Percentiles rank a stretch among this genome's conserved stretches.
Conservation (phyloP, 768 basidiomycete species). For the Lactarius evosmus region DNA sequence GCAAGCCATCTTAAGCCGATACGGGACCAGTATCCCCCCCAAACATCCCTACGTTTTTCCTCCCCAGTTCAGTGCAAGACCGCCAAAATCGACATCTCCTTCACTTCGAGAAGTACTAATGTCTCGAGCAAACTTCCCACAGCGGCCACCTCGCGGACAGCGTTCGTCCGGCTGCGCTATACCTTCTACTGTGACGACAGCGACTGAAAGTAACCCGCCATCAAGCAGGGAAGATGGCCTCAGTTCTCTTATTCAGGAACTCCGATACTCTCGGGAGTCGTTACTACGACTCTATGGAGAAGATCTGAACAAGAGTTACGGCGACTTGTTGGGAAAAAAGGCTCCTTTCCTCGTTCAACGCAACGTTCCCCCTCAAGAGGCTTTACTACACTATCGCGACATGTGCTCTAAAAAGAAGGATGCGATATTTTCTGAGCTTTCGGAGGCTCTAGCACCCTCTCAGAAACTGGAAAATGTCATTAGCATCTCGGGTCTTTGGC, state of each 20-base stretch:
- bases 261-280: background rate
- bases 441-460: background rate
- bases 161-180: background rate
- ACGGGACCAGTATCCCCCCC: background rate
- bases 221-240: background rate
- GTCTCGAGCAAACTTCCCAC: background rate
- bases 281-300: constrained; percentile 9
- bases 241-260: background rate
- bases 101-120: background rate
- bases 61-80: background rate
- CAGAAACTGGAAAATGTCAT: background rate
- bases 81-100: background rate
- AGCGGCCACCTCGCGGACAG: no score
- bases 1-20: background rate
- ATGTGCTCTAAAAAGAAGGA: background rate
- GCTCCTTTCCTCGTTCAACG: background rate
- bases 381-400: background rate
- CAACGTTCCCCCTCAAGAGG: background rate
- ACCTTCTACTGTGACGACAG: background rate
- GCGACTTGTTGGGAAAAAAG: background rate
- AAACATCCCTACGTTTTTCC: background rate
- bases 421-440: background rate
- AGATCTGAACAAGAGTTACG: constrained; percentile 1
- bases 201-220: background rate
- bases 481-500: constrained; percentile 7